phyloP scores from a whole-genome alignment of 495 filamentous ascomycete genomes.

The Tuber indicum region DNA sequence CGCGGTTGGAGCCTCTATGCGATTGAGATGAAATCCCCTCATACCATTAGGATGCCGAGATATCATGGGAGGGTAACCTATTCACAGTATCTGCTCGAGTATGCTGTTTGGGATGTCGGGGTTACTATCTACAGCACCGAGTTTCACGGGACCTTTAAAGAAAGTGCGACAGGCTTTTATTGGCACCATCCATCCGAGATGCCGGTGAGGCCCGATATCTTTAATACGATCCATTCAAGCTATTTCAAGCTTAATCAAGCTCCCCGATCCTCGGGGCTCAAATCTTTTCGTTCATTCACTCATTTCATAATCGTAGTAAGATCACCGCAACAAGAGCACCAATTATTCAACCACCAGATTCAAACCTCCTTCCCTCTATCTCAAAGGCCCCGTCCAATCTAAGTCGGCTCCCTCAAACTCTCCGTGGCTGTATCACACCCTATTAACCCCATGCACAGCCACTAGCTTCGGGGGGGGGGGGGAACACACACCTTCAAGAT shows the following conservation, averaged over 20 bases:
- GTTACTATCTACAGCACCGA: neutral
- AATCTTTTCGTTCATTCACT: neutral
- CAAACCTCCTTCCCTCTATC: neutral
- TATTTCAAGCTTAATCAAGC: neutral
- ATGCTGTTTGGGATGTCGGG: neutral
- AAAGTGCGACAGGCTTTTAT: neutral
- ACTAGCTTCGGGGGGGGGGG: neutral
- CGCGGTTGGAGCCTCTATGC: neutral
- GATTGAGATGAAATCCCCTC: neutral
- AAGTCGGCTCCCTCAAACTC: constrained; percentile 37
- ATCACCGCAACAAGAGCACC: neutral
- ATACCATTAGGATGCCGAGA: neutral
- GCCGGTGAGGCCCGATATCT: neutral
- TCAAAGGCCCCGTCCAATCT: neutral
- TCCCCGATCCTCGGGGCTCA: neutral
- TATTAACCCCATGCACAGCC: neutral
- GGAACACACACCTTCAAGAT: constrained; percentile 73
- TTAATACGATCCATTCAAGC: neutral
- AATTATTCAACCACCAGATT: neutral
- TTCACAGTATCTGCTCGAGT: neutral
- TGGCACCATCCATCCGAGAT: neutral
- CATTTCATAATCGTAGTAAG: neutral
- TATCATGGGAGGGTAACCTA: neutral
- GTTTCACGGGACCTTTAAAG: neutral
- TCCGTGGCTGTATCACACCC: constrained; percentile 28